These are phyloP conservation scores for Wickerhamomyces hampshirensis DNA, from an alignment of 805 yeast genomes.

Conservation along the genomic window DNA sequence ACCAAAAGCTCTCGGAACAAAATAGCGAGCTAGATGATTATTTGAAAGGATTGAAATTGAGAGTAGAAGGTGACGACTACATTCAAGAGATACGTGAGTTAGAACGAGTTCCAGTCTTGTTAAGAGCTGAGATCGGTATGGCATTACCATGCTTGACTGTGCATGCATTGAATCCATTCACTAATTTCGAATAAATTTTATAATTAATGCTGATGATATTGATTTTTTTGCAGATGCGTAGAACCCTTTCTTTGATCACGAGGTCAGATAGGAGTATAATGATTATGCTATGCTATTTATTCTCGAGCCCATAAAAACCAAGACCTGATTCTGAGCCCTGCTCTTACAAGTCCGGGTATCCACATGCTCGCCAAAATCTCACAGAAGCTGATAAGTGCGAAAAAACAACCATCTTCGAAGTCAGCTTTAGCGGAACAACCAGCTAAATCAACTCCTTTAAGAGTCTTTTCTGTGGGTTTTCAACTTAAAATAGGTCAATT, in stretches of 20 bases:
- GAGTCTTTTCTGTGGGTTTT: too few species aligned
- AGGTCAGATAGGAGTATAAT: not conserved
- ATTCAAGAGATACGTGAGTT: conserved; percentile 82
- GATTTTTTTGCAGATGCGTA: too few species aligned
- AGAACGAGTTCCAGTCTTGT: conserved; percentile 73
- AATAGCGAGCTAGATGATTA: conserved; percentile 46
- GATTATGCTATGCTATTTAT: too few species aligned
- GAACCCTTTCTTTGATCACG: too few species aligned
- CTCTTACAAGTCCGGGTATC: too few species aligned
- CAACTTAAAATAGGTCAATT: too few species aligned
- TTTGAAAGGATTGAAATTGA: conserved; percentile 49
- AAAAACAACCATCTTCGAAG: not conserved
- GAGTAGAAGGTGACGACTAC: conserved; percentile 54
- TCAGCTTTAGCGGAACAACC: not conserved
- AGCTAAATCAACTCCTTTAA: too few species aligned
- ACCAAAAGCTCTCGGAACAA: conserved; percentile 17
- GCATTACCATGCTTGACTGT: conserved; percentile 94
- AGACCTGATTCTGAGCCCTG: too few species aligned
- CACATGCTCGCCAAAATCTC: too few species aligned
- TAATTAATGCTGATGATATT: not conserved
- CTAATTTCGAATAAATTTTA: conserved; percentile 18
- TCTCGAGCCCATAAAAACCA: too few species aligned
- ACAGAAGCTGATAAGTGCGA: not conserved
- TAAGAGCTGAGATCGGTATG: conserved; percentile 92
- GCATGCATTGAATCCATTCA: conserved; percentile 84